Conservation (phyloP, 2,329 filamentous ascomycete species). For the Allantophomopsis cytisporea region DNA sequence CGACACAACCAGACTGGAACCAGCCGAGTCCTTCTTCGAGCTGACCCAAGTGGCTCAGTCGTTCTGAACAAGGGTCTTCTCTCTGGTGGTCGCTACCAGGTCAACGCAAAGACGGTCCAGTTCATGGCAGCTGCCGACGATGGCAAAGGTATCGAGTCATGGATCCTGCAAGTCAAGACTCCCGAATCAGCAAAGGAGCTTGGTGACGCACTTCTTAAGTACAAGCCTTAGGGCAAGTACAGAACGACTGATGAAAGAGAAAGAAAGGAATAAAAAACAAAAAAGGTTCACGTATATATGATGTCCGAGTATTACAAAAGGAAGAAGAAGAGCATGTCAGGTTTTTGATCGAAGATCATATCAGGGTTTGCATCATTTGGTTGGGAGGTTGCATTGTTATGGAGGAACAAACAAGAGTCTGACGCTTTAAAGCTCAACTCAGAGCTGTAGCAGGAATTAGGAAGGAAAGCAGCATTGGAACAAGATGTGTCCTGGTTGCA, state of each 20-base stretch:
- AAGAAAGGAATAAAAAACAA: too few species aligned
- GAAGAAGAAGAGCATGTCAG: too few species aligned
- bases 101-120: slow-evolving; percentile 45
- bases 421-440: too few species aligned
- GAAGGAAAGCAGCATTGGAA: too few species aligned
- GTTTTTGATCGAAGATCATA: too few species aligned
- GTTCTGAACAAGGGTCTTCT: slow-evolving; percentile 58
- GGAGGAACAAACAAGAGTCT: too few species aligned
- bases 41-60: slow-evolving; percentile 62
- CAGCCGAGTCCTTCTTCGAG: slow-evolving; percentile 56
- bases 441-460: too few species aligned
- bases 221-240: slow-evolving; percentile 23
- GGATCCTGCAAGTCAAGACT: slow-evolving; percentile 59
- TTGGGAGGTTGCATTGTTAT: too few species aligned
- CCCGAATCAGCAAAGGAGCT: slow-evolving; percentile 34
- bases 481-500: too few species aligned
- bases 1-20: slow-evolving; percentile 57
- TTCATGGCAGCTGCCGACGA: slow-evolving; percentile 41
- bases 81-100: slow-evolving; percentile 46
- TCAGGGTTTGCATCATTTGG: too few species aligned
- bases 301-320: too few species aligned
- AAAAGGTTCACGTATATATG: neutral
- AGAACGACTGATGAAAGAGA: too few species aligned
- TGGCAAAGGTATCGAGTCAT: slow-evolving; percentile 49
- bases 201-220: slow-evolving; percentile 25